Base-by-base conservation (phyloP, 176 grass and related monocot genomes). In the Neostapfia colusana region DNA sequence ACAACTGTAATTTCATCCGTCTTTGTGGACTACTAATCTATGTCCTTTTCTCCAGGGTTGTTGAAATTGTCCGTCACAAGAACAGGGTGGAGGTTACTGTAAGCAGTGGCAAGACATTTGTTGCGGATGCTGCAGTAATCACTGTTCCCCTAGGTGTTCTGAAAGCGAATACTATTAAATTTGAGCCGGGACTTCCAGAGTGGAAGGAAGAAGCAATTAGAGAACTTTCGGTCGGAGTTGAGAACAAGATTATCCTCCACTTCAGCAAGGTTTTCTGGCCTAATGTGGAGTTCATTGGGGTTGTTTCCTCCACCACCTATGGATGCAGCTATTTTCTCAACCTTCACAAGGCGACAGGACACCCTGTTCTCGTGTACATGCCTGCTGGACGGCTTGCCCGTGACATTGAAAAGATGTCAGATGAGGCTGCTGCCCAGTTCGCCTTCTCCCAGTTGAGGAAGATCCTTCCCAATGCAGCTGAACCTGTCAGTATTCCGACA, bases 301-400 rank as follows among this genome's bases (percentile, higher is more conserved):
- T 99, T 21, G 92, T 99, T 84, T 89, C 96, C 70, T 78, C 87
- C 15, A 95, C 82, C 35, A 77, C 96, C 12, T 99, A 99, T 64
- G 96, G 96, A 8, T 99, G 96, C 81, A 99, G 96, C 84, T 99
- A 99, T 81, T 99, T 99, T 81, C 91, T 99, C 43, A 99, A 99
- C 77, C 92, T 99, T 69, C 96, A 99, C 39, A 99, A 99, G 78
- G 96, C 96, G 26, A 92, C 96, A 20, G 92, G 96, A 8, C 82
- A 99, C 23, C 78, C 89, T 24, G 96, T 95, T 79, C 89, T 99
- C 34, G 96, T 99, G 65, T 99, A 95, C 74, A 99, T 99, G 96
- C 96, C 96, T 83, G 96, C 96, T 18, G 96, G 92, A 10, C 82
- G 82, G 18, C 91, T 99, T 48, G 96, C 96, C 61, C 83, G 87